Percentiles rank a stretch among this genome's conserved stretches.
phyloP scores from a whole-genome alignment of 768 basidiomycete genomes.

The Naganishia kalamii region DNA sequence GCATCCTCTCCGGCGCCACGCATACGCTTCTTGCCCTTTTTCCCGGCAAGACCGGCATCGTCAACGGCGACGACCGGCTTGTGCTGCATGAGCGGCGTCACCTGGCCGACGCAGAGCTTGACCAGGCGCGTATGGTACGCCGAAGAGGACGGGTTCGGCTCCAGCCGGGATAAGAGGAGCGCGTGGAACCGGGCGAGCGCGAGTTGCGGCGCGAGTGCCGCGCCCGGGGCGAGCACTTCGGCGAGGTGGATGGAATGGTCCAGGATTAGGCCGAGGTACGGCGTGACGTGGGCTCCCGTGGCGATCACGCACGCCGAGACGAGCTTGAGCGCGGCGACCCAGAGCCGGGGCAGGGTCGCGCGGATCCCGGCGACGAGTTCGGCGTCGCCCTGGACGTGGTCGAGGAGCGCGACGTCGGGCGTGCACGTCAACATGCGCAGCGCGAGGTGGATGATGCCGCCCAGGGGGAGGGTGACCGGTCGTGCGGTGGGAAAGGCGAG shows the following conservation, averaged over 20 bases:
- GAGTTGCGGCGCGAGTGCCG: constrained; percentile 20
- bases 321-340: constrained; percentile 1
- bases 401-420: constrained; percentile 25
- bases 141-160: constrained; percentile 29
- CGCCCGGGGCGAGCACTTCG: constrained; percentile 28
- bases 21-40: constrained; percentile 43
- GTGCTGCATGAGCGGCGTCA: constrained; percentile 19
- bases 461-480: constrained; percentile 45
- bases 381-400: neutral
- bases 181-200: constrained; percentile 35
- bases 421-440: constrained; percentile 38
- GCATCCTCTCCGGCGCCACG: constrained; percentile 41
- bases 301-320: constrained; percentile 7
- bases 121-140: constrained; percentile 38
- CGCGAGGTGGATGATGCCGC: constrained; percentile 36
- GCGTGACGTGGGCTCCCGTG: constrained; percentile 41
- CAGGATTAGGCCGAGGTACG: constrained; percentile 38
- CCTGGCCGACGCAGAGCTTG: constrained; percentile 27
- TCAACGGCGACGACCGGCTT: constrained; percentile 16
- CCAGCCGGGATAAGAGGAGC: constrained; percentile 24
- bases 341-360: constrained; percentile 27
- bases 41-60: constrained; percentile 7
- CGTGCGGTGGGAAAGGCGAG: constrained; percentile 30
- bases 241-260: constrained; percentile 42
- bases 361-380: neutral